Base-by-base conservation (phyloP, 495 filamentous ascomycete species). In the Podospora pseudopauciseta region DNA sequence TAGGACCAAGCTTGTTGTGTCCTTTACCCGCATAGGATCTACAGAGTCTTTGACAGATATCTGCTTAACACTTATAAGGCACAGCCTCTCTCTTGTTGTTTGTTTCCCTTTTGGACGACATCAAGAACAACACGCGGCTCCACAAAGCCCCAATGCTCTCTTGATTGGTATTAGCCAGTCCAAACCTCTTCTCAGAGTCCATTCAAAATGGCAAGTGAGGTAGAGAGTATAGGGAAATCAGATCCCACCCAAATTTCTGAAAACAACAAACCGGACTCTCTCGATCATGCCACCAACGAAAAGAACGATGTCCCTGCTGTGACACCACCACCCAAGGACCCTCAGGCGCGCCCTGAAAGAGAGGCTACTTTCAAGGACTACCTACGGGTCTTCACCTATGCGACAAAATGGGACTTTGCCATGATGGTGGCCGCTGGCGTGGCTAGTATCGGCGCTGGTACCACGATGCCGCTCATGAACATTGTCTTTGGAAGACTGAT, bases 331-430 rank as follows among this genome's bases (percentile, higher is more conserved):
- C 65, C 66, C 13, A 67, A 74, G 68, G 70, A 76, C 15, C 67
- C 74, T 63, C 76, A 79, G 60, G 65, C 70, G 1, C 75, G 72
- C 2, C 80, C 81, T 6, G 80, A 83, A 67, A 74, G 80, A 64
- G 80, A 83, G 69, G 79, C 81, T 3, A 68, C 55, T n/a, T 71
- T 80, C 65, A 70, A 70, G 13, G 81, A 83, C 70, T 83, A 80
- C 67, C 26, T 80, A 63, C 79, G 81, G 55, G 67, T 83, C 63
- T 83, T 83, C 65, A 70, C 67, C 61, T 83, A 83, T 77, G 81
- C 80, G 28, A 79, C 71, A 53, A 74, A 74, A 61, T 78, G 75
- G 77, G 81, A 83, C 68, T 75, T 74, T 63, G 69, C 76, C 39
- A 70, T 83, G 58, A 75, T 83, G 71, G 71, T 67, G 15, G 71